Evolutionary conservation across 805 yeast genomes (phyloP), one percentile per base, ranked within the genome.

Genomic region (Saturnispora sekii): DNA sequence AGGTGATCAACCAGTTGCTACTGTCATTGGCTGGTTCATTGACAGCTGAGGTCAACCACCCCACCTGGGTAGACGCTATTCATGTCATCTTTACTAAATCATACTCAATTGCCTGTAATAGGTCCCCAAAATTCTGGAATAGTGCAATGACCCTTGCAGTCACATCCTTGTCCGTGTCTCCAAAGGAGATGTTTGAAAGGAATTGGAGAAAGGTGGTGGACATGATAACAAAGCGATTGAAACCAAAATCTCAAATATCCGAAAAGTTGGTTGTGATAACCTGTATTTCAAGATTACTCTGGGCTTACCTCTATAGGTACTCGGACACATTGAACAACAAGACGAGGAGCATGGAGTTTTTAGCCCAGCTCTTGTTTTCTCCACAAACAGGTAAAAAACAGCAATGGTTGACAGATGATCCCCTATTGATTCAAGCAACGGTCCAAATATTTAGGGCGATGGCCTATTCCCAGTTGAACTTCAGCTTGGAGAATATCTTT

Each of bases 21-120:
- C 65, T 87, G 35, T 94, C 97, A 0, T 61, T 93, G 18, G 94
- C 97, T 0, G 90, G 86, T 8, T 70, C 79, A 1, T 70, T 89
- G 30, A 86, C 96, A 0, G 97, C 96, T 0, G 99, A 93, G 59
- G 89, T 87, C 0, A 90, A 93, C 56, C 95, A 90, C 60, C 98
- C 98, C 3, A 78, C 83, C 1, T 93, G 98, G 99, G 79, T 81
- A 0, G 84, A 79, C 35, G 93, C 96, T 0, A 75, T 87, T 44
- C 73, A 74, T 17, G 65, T 69, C 15, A 76, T 90, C 11, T 79
- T 74, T 59, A 62, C 68, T 75, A 72, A 49, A 46, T 47, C 60
- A 73, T 12, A 71, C 69, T 35, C 61, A 59, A 45, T 73, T 65
- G 40, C 69, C 73, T 66, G 72, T 63, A 46, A 54, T 56, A 35